Percentiles rank a stretch among this genome's conserved stretches.
Evolutionary conservation across 1,139 yeast species (phyloP).

Genomic region (Candida sp.): DNA sequence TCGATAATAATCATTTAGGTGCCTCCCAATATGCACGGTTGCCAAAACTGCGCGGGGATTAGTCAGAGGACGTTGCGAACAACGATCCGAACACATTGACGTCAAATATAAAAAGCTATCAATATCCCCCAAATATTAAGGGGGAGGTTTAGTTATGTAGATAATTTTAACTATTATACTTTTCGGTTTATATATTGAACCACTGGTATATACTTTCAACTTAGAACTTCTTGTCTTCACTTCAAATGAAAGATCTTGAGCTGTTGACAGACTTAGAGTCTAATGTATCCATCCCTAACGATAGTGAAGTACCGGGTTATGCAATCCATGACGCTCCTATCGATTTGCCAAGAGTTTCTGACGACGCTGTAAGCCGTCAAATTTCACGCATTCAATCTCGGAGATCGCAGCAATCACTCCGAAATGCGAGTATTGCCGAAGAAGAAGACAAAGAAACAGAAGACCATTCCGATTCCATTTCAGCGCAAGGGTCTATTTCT

Average conservation of each 20-base stretch:
- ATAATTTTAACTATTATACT: not conserved
- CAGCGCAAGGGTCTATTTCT: conserved; percentile 1
- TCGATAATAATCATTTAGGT: conserved; percentile 15
- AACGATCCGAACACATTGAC: not conserved
- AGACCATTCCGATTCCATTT: not conserved
- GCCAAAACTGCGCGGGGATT: not conserved
- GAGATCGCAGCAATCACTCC: conserved; percentile 1
- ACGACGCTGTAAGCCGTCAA: conserved; percentile 1
- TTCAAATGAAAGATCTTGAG: not conserved
- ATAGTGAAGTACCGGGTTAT: not conserved
- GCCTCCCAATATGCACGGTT: conserved; percentile 1
- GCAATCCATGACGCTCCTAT: conserved; percentile 1
- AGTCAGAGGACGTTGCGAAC: not conserved
- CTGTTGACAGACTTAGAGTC: not conserved
- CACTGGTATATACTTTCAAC: not conserved
- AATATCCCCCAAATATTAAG: conserved; percentile 4
- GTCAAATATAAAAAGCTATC: not conserved
- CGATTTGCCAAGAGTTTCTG: conserved; percentile 2
- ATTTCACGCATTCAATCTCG: conserved; percentile 3
- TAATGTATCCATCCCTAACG: not conserved
- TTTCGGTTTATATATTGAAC: not conserved
- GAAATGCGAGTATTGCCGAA: not conserved
- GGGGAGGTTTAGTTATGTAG: not conserved
- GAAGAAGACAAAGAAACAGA: not conserved
- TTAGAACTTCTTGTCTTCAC: too few relatives aligned